Conservation (phyloP, 768 basidiomycete species). For the Leccinum longicurvipes region DNA sequence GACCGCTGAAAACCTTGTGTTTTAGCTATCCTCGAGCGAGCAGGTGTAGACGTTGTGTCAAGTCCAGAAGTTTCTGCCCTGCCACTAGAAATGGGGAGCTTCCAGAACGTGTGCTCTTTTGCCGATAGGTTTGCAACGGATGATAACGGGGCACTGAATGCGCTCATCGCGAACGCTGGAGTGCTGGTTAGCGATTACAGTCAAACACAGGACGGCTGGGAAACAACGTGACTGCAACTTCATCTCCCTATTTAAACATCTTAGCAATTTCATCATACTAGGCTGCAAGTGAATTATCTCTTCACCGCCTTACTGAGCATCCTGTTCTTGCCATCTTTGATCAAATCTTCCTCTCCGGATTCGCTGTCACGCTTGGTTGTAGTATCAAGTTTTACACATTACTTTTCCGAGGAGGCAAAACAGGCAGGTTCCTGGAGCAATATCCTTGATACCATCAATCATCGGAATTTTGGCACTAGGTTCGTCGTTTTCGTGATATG, state of each 20-base stretch:
- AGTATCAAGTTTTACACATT: slow-evolving; percentile 33
- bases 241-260: neutral
- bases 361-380: slow-evolving; percentile 28
- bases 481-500: slow-evolving; percentile 6
- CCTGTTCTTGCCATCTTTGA: slow-evolving; percentile 33
- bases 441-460: slow-evolving; percentile 26
- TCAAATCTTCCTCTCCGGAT: slow-evolving; percentile 19
- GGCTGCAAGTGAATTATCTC: slow-evolving; percentile 36
- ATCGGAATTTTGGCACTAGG: slow-evolving; percentile 21
- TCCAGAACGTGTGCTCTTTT: slow-evolving; percentile 33
- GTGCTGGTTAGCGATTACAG: slow-evolving; percentile 13
- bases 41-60: neutral
- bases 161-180: slow-evolving; percentile 34
- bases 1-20: neutral
- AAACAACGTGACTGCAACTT: slow-evolving; percentile 34
- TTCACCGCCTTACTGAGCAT: slow-evolving; percentile 32
- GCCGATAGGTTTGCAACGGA: slow-evolving; percentile 28
- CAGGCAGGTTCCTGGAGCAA: slow-evolving; percentile 2
- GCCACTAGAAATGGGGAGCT: slow-evolving; percentile 35
- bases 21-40: slow-evolving; percentile 18
- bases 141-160: slow-evolving; percentile 21
- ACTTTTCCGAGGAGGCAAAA: slow-evolving; percentile 5
- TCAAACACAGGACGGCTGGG: slow-evolving; percentile 48
- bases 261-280: slow-evolving; percentile 7
- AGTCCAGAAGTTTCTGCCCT: slow-evolving; percentile 23